phyloP scores from a whole-genome alignment of 1,284 basidiomycete species.

The Lentinula novae-zelandiae region DNA sequence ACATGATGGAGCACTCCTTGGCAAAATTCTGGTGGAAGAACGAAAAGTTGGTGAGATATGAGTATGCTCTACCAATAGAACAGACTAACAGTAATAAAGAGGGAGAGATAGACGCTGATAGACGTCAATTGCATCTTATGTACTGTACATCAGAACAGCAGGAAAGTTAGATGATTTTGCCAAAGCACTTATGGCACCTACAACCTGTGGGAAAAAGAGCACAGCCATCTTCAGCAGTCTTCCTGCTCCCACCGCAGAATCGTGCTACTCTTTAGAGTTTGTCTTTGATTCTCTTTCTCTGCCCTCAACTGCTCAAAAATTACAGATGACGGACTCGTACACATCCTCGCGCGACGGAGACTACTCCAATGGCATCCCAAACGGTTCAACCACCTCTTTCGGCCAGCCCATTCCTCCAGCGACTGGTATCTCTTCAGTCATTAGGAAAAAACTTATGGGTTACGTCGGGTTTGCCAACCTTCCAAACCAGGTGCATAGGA shows the following conservation, averaged over 20 bases:
- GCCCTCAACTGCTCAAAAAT: constrained; percentile 21
- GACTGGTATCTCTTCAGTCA: constrained; percentile 53
- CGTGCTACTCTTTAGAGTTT: constrained; percentile 45
- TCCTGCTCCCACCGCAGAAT: constrained; percentile 33
- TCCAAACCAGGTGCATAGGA: constrained; percentile 96
- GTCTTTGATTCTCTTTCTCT: constrained; percentile 25
- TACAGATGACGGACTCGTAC: constrained; percentile 72
- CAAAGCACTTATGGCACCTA: no score
- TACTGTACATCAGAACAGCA: no score
- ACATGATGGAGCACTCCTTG: no score
- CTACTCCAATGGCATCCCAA: constrained; percentile 54
- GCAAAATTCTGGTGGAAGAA: no score
- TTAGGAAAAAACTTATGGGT: constrained; percentile 90
- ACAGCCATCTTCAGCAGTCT: neutral
- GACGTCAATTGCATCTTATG: no score
- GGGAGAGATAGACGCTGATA: no score
- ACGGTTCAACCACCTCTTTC: constrained; percentile 60
- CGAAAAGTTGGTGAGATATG: no score
- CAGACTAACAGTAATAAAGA: no score
- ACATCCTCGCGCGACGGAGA: constrained; percentile 62
- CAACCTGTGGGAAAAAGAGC: neutral
- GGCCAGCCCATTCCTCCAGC: constrained; percentile 35
- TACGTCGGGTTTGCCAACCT: constrained; percentile 86
- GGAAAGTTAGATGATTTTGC: no score
- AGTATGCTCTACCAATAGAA: no score